Percentiles rank a stretch among this genome's conserved stretches.
These are phyloP conservation scores for Penicilliopsis zonata DNA, from an alignment of 495 filamentous ascomycete genomes.

Conservation along the genomic window DNA sequence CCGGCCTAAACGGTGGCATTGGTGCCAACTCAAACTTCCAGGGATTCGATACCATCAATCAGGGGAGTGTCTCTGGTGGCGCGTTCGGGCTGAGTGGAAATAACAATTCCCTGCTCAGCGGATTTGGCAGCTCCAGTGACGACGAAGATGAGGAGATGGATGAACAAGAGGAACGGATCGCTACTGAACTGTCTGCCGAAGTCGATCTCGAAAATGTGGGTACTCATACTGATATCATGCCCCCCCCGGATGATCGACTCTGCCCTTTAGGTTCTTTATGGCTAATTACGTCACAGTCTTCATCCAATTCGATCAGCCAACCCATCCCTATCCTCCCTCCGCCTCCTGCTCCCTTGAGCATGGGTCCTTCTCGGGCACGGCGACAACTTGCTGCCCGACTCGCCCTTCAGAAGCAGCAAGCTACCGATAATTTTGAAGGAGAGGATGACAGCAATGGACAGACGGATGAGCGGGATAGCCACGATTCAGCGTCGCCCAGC, in stretches of 20 bases:
- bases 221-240: slow-evolving; percentile 46
- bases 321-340: slow-evolving; percentile 35
- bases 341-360: slow-evolving; percentile 44
- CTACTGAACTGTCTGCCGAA: slow-evolving; percentile 19
- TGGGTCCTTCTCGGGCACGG: slow-evolving; percentile 76
- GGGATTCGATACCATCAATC: slow-evolving; percentile 64
- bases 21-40: slow-evolving; percentile 51
- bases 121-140: slow-evolving; percentile 91
- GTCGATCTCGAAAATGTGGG: slow-evolving; percentile 54
- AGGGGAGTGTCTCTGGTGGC: slow-evolving; percentile 49
- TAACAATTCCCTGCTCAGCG: slow-evolving; percentile 65
- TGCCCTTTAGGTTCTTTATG: not conserved
- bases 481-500: slow-evolving; percentile 23
- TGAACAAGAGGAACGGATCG: slow-evolving; percentile 58
- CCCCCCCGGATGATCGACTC: too few relatives aligned
- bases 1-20: slow-evolving; percentile 47
- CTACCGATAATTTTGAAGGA: slow-evolving; percentile 19
- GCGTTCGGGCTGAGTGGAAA: slow-evolving; percentile 49
- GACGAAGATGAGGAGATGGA: slow-evolving; percentile 95
- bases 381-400: slow-evolving; percentile 74
- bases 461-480: slow-evolving; percentile 5
- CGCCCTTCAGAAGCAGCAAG: slow-evolving; percentile 63
- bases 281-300: slow-evolving; percentile 15
- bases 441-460: slow-evolving; percentile 8
- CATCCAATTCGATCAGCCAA: slow-evolving; percentile 25